phyloP scores from a whole-genome alignment of 148 eudicot genomes.

The Chenopodium quinoa region DNA sequence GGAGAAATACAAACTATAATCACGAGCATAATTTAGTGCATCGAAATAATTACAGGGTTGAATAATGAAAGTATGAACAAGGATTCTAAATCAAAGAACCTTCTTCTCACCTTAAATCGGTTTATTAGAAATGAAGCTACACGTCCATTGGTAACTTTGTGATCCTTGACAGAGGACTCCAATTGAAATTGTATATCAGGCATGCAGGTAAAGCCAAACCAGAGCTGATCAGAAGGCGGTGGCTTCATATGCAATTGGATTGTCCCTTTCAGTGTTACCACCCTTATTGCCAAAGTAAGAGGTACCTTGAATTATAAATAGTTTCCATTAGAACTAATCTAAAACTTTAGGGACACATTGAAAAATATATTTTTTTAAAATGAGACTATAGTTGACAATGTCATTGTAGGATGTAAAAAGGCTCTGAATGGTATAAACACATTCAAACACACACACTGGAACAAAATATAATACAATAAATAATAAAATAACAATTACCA shows the following conservation, averaged over 20 bases:
- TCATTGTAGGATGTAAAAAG: not conserved
- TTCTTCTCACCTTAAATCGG: constrained; percentile 71
- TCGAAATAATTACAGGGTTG: too few relatives aligned
- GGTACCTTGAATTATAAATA: constrained; percentile 63
- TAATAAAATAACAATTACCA: not conserved
- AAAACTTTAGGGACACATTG: not conserved
- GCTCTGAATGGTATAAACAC: not conserved
- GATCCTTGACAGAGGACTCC: constrained; percentile 86
- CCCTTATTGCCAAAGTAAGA: constrained; percentile 68
- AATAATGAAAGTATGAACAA: too few relatives aligned
- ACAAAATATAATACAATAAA: not conserved
- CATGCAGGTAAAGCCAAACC: constrained; percentile 87
- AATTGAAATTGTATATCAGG: constrained; percentile 80
- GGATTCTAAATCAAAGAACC: too few relatives aligned
- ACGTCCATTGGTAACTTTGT: constrained; percentile 69
- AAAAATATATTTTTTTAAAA: not conserved
- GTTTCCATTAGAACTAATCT: not conserved
- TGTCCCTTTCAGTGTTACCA: constrained; percentile 72
- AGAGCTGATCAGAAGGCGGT: constrained; percentile 92
- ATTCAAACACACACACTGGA: not conserved
- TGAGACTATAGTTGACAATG: not conserved
- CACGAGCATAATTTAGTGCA: not conserved
- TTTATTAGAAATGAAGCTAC: constrained; percentile 68
- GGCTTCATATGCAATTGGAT: constrained; percentile 77
- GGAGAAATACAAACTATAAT: not conserved